Conservation (phyloP, 2,329 filamentous ascomycete genomes). For the Colletotrichum musae region DNA sequence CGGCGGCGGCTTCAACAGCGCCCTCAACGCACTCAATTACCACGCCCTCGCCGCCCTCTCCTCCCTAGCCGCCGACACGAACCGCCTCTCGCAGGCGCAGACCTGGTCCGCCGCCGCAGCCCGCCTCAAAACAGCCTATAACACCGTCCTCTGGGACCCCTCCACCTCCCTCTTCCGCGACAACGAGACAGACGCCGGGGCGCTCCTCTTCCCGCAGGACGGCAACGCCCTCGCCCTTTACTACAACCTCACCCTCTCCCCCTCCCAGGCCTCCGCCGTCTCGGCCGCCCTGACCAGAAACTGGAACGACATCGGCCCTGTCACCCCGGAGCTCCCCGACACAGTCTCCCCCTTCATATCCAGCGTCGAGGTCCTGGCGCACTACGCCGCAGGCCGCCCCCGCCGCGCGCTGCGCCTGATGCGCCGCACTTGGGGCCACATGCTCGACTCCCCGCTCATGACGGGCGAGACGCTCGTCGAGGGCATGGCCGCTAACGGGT, state of each 20-base stretch:
- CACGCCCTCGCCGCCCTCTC: conserved; percentile 46
- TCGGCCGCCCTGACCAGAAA: conserved; percentile 42
- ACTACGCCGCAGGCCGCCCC: conserved; percentile 45
- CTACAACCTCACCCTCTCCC: conserved; percentile 44
- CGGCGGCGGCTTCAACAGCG: conserved; percentile 49
- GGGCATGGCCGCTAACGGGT: conserved; percentile 54
- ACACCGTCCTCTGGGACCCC: conserved; percentile 61
- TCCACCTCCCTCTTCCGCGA: conserved; percentile 61
- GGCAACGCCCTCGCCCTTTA: conserved; percentile 63
- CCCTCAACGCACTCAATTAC: conserved; percentile 51
- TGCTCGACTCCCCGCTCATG: conserved; percentile 49
- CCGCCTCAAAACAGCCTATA: conserved; percentile 53
- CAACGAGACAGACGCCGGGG: conserved; percentile 58
- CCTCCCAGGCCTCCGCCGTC: conserved; percentile 40
- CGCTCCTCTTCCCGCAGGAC: conserved; percentile 61
- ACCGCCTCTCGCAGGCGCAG: conserved; percentile 22
- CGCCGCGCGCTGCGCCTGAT: conserved; percentile 48
- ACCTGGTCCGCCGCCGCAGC: conserved; percentile 34
- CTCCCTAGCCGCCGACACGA: conserved; percentile 39
- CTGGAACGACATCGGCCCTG: conserved; percentile 49
- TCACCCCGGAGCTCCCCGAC: conserved; percentile 51
- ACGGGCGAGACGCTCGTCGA: conserved; percentile 55
- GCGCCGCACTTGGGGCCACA: conserved; percentile 48
- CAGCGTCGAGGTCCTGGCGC: conserved; percentile 52
- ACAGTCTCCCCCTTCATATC: conserved; percentile 55